Conservation (phyloP, 2,329 filamentous ascomycete genomes). For the Madurella mycetomatis region DNA sequence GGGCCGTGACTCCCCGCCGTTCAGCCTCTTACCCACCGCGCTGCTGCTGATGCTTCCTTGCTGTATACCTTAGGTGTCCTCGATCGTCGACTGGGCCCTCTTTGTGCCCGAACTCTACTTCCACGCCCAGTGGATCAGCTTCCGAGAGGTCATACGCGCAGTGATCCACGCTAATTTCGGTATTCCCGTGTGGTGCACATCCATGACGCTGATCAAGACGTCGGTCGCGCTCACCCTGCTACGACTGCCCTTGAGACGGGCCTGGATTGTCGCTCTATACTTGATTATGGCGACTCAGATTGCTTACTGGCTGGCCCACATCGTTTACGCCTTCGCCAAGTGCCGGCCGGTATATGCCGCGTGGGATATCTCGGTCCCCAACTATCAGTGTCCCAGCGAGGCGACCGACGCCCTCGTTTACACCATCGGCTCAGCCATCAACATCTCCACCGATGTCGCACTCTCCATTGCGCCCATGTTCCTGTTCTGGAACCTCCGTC, state of each 20-base stretch:
- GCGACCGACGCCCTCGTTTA: conserved; percentile 11
- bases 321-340: conserved; percentile 14
- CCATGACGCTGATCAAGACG: conserved; percentile 21
- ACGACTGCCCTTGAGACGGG: conserved; percentile 7
- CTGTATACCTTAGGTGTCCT: not conserved
- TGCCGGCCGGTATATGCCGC: conserved; percentile 14
- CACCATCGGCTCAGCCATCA: conserved; percentile 12
- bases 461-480: conserved; percentile 19
- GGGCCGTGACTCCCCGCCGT: too few species aligned
- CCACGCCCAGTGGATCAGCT: conserved; percentile 3
- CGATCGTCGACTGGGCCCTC: conserved; percentile 18
- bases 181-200: conserved; percentile 16
- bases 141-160: not conserved
- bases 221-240: conserved; percentile 18
- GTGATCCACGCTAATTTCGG: conserved; percentile 14
- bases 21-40: too few species aligned
- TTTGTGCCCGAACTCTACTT: conserved; percentile 7
- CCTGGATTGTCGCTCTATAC: conserved; percentile 8
- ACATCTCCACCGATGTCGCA: conserved; percentile 16
- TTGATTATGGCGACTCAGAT: conserved; percentile 7
- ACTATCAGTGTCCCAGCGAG: not conserved
- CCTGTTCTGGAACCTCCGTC: conserved; percentile 18
- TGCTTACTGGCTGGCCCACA: conserved; percentile 12
- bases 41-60: not conserved
- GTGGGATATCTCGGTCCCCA: conserved; percentile 11